phyloP scores from a whole-genome alignment of 495 filamentous ascomycete genomes.

The Aspergillus panamensis region DNA sequence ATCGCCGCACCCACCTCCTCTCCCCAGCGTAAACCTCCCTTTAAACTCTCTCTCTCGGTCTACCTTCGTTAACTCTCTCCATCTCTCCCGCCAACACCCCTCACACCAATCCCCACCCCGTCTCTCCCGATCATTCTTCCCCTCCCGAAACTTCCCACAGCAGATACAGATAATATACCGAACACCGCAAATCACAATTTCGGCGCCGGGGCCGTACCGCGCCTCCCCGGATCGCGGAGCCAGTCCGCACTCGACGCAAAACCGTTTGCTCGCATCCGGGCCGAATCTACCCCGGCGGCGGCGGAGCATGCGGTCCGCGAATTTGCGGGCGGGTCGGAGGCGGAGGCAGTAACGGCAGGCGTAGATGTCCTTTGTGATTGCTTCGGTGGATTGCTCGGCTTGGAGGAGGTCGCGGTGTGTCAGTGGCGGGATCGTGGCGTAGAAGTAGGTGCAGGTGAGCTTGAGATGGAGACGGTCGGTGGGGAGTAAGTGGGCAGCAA shows the following conservation, averaged over 20 bases:
- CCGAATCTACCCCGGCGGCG: slow-evolving; percentile 25
- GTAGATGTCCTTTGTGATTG: slow-evolving; percentile 27
- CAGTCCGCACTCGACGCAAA: slow-evolving; percentile 39
- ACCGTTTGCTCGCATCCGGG: slow-evolving; percentile 27
- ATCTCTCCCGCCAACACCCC: not conserved
- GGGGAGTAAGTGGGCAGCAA: slow-evolving; percentile 52
- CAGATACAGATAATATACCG: slow-evolving; percentile 29
- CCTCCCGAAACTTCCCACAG: slow-evolving; percentile 27
- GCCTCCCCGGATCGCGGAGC: slow-evolving; percentile 26
- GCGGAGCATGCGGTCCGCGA: slow-evolving; percentile 34
- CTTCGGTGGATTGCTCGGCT: slow-evolving; percentile 27
- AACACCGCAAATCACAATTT: slow-evolving; percentile 23
- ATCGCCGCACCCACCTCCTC: not conserved
- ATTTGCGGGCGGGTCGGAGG: slow-evolving; percentile 26
- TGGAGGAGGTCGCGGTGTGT: slow-evolving; percentile 28
- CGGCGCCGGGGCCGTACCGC: slow-evolving; percentile 33
- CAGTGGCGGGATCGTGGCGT: slow-evolving; percentile 23
- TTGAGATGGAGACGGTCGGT: slow-evolving; percentile 55
- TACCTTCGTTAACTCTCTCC: not conserved
- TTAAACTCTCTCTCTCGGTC: not conserved
- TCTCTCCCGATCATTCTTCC: slow-evolving; percentile 6
- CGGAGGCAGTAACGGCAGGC: slow-evolving; percentile 40
- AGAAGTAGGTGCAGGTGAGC: slow-evolving; percentile 39
- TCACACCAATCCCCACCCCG: not conserved
- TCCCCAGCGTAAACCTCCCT: not conserved